A percentile compares a stretch with the other conserved stretches of the same genome.
These are phyloP conservation scores for Turritis glabra DNA, from an alignment of 345 rosid species.

Conservation along the genomic window DNA sequence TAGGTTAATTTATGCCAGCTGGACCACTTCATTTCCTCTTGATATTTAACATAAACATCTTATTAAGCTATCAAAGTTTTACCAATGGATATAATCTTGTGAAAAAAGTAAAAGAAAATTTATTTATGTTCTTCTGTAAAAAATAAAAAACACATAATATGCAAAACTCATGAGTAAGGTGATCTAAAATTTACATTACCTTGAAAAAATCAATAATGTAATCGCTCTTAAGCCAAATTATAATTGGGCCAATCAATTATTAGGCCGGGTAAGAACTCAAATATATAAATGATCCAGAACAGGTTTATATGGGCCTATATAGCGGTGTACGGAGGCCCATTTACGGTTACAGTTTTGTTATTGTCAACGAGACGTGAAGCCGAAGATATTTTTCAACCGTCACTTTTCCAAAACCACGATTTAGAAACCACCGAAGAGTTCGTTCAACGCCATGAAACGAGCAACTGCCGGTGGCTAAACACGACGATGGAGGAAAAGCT, in stretches of 20 bases:
- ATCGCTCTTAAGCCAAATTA: constrained; percentile 61
- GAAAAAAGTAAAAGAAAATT: too few species aligned
- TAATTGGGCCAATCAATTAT: constrained; percentile 57
- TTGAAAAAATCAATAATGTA: constrained; percentile 14
- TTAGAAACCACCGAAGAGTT: constrained; percentile 8
- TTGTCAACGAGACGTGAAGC: not conserved
- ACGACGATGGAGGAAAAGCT: not conserved
- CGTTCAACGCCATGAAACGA: constrained; percentile 23
- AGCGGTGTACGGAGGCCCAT: not conserved
- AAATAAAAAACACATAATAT: not conserved
- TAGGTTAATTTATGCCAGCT: constrained; percentile 27
- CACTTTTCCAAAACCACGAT: not conserved
- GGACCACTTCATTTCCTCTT: constrained; percentile 3
- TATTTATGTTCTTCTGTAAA: not conserved
- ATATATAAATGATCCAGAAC: not conserved
- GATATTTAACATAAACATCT: not conserved
- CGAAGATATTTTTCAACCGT: constrained; percentile 18
- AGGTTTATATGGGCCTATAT: not conserved
- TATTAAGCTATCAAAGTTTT: not conserved
- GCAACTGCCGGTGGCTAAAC: not conserved
- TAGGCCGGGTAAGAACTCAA: too few species aligned
- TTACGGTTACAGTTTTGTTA: not conserved
- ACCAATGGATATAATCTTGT: not conserved
- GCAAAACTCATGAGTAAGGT: not conserved
- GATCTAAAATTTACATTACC: not conserved